Evolutionary conservation across 1,284 basidiomycete genomes (phyloP), one percentile per base, ranked within the genome.

Genomic region (Puccinia hordei): DNA sequence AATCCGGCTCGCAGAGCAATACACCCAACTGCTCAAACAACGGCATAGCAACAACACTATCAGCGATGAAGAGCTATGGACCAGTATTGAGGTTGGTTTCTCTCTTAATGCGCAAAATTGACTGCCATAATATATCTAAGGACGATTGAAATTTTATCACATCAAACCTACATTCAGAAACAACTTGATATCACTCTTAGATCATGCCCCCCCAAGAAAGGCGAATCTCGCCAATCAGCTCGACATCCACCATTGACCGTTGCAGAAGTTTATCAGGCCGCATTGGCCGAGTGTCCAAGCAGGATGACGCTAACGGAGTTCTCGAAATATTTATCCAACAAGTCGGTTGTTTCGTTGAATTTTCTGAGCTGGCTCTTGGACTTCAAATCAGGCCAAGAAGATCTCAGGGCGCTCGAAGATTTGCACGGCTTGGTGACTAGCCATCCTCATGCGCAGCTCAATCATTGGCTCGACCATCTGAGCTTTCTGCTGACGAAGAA

Each of bases 11-110:
- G 74, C 74, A 15, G 74, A 76, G 33, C 24, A 33, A 17, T 76
- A 51, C 49, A 35, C 46, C 49, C 74, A 66, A 24, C 27, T 76
- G 13, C 30, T 76, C 19, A 65, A 66, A 33, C 35, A 49, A n/a
- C 57, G 65, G 46, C 59, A 65, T 38, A 8, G 27, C 38, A 24
- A 49, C 15, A 66, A 66, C 22, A 44, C 24, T 4, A n/a, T 76
- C 30, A 76, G 24, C 51, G 61, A 66, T 68, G 30, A 59, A 76
- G 74, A 76, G 35, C 57, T 76, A n/a, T 63, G 59, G 59, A 51
- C 61, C 13, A 27, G 24, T 8, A 19, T 76, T 24, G 59, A 49
- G 49, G 74, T 76, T 46, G 65, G 74, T 76, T 53, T 35, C 46
- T 46, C 9, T 27, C 9, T 5, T 9, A 10, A 63, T 63, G 4